These are phyloP conservation scores for Hyphopichia burtonii DNA, from an alignment of 1,139 yeast genomes.

Conservation along the genomic window DNA sequence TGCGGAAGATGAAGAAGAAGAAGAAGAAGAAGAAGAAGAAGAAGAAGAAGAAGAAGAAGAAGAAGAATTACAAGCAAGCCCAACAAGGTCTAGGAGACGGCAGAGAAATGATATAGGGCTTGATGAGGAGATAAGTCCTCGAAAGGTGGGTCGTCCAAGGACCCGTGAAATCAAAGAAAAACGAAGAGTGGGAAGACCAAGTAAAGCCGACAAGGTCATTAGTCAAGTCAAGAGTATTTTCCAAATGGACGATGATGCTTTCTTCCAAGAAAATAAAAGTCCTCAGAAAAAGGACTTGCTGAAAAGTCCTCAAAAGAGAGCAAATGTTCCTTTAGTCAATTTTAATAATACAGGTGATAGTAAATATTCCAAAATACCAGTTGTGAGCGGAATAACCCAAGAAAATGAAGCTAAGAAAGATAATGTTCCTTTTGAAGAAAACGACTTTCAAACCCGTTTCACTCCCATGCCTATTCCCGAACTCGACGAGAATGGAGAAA, in stretches of 20 bases:
- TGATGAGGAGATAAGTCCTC: constrained; percentile 1
- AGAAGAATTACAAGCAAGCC: constrained; percentile 9
- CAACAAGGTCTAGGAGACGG: constrained; percentile 5
- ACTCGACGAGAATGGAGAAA: constrained; percentile 29
- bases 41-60: constrained; percentile 18
- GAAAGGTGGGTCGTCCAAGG: constrained; percentile 6
- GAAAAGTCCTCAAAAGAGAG: constrained; percentile 4
- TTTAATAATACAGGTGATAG: constrained; percentile 11
- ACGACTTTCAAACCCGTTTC: constrained; percentile 13
- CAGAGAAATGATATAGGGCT: background rate
- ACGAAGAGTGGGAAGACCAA: constrained; percentile 31
- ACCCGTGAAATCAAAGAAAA: constrained; percentile 5
- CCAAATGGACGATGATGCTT: constrained; percentile 28
- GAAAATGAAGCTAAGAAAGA: constrained; percentile 5
- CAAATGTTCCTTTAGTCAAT: constrained; percentile 2
- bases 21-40: constrained; percentile 13
- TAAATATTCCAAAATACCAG: constrained; percentile 16
- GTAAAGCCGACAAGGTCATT: constrained; percentile 31
- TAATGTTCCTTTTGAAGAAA: constrained; percentile 1
- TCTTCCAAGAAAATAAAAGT: constrained; percentile 18
- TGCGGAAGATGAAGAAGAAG: constrained; percentile 6
- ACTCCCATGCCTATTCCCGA: constrained; percentile 39
- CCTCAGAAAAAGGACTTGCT: constrained; percentile 4
- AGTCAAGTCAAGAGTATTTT: constrained; percentile 38
- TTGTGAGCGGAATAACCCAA: constrained; percentile 29